Percentiles rank a stretch among this genome's conserved stretches.
Conservation (phyloP, 1,284 basidiomycete species). For the Tilletia setariae region DNA sequence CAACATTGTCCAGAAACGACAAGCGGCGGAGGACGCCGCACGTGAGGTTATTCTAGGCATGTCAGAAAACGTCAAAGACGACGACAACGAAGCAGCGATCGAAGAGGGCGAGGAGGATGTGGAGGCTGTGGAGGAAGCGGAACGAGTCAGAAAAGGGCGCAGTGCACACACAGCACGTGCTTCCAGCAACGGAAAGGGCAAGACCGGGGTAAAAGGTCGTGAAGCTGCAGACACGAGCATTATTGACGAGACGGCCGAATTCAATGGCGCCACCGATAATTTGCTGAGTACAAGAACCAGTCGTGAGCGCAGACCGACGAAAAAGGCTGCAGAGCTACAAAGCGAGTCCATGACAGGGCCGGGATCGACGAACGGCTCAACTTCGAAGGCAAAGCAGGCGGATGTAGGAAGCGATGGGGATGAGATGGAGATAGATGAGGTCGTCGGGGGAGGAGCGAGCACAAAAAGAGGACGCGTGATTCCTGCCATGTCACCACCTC, state of each 20-base stretch:
- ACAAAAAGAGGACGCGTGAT: too few species aligned
- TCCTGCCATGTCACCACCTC: neutral
- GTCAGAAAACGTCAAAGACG: neutral
- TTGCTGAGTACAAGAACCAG: neutral
- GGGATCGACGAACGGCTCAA: neutral
- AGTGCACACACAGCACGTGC: neutral
- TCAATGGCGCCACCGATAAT: neutral
- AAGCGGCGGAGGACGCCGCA: neutral
- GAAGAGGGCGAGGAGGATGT: neutral
- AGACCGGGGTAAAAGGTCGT: neutral
- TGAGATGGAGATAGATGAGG: constrained; percentile 12
- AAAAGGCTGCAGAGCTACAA: neutral
- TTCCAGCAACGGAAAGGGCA: neutral
- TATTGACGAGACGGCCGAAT: neutral
- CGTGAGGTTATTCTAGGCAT: neutral
- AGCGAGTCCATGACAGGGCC: neutral
- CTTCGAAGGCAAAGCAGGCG: neutral
- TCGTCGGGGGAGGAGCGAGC: neutral
- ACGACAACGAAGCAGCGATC: too few species aligned
- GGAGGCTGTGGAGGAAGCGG: neutral
- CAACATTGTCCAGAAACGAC: neutral
- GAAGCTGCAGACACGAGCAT: too few species aligned
- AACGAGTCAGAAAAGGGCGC: neutral
- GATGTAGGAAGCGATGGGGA: constrained; percentile 9
- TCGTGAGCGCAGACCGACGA: neutral